Percentiles rank a stretch among this genome's conserved stretches.
Evolutionary conservation across 2,329 filamentous ascomycete species (phyloP).

Genomic region (Purpureocillium takamizusanense): DNA sequence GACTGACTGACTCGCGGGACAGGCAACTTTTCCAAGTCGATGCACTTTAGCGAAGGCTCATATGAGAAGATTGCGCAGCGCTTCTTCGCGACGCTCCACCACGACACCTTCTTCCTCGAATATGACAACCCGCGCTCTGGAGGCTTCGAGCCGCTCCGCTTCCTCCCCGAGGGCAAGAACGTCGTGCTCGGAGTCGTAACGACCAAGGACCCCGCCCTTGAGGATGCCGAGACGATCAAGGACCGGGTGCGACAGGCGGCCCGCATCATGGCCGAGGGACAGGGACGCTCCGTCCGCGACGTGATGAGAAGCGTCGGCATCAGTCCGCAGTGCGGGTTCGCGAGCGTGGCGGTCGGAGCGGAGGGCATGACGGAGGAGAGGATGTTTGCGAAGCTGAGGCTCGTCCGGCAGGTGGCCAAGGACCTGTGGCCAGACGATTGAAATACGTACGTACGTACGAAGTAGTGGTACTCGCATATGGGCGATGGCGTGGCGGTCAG

Average conservation of each 20-base stretch:
- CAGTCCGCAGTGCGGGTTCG: constrained; percentile 63
- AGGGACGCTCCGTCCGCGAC: constrained; percentile 50
- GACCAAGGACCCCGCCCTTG: constrained; percentile 49
- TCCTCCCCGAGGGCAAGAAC: constrained; percentile 51
- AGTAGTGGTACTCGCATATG: too few species aligned
- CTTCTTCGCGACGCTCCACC: constrained; percentile 49
- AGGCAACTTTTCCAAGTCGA: constrained; percentile 52
- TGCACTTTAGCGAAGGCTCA: constrained; percentile 55
- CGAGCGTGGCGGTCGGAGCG: constrained; percentile 55
- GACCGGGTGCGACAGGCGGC: constrained; percentile 47
- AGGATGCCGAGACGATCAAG: constrained; percentile 46
- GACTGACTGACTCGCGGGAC: constrained; percentile 18
- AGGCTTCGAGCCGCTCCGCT: constrained; percentile 51
- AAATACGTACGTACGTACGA: too few species aligned
- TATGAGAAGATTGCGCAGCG: constrained; percentile 54
- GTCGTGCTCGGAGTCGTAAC: constrained; percentile 54
- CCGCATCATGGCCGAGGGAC: constrained; percentile 57
- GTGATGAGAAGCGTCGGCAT: constrained; percentile 57
- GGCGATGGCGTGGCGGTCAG: too few species aligned
- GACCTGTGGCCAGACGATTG: constrained; percentile 44
- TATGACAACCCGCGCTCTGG: constrained; percentile 52
- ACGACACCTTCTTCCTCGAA: constrained; percentile 53
- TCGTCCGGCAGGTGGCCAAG: constrained; percentile 58
- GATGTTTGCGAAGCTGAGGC: constrained; percentile 61
- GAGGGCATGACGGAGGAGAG: constrained; percentile 58